A percentile compares a stretch with the other conserved stretches of the same genome.
phyloP scores from a whole-genome alignment of 78 protist species.

The Cyanophora paradoxa region DNA sequence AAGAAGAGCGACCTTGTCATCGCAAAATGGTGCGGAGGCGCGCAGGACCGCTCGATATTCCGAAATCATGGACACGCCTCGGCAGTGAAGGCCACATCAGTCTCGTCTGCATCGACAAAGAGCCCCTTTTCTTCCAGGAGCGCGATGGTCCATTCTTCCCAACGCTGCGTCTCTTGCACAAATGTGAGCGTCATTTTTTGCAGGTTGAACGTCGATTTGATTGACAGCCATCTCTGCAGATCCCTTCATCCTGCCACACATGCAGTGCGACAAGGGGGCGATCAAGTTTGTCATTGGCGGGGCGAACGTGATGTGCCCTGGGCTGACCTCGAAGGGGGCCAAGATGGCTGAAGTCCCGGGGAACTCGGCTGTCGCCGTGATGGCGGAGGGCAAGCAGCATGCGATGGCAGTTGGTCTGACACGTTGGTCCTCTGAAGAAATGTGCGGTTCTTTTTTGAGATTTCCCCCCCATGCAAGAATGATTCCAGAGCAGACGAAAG shows the following conservation, averaged over 20 bases:
- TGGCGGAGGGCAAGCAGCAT: slow-evolving; percentile 54
- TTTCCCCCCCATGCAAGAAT: not conserved
- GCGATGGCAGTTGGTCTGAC: slow-evolving; percentile 45
- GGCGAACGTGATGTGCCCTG: slow-evolving; percentile 74
- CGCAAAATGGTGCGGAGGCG: slow-evolving; percentile 29
- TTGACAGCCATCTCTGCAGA: not conserved
- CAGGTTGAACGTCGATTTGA: not conserved
- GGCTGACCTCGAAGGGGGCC: slow-evolving; percentile 67
- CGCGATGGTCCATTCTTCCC: slow-evolving; percentile 63
- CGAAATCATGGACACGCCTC: not conserved
- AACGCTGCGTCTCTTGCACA: slow-evolving; percentile 55
- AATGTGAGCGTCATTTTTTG: slow-evolving; percentile 4
- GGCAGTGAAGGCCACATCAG: slow-evolving; percentile 25
- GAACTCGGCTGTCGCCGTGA: slow-evolving; percentile 7
- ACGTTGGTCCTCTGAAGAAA: slow-evolving; percentile 21
- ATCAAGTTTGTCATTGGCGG: slow-evolving; percentile 55
- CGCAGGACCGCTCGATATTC: not conserved
- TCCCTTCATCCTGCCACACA: slow-evolving; percentile 39
- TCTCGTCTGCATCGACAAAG: slow-evolving; percentile 16
- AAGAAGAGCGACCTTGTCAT: slow-evolving; percentile 51
- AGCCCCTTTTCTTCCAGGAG: slow-evolving; percentile 41
- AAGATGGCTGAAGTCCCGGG: not conserved
- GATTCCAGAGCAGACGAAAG: not conserved
- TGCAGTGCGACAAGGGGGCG: slow-evolving; percentile 62
- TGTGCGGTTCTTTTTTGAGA: not conserved